These are phyloP conservation scores for Calocera viscosa DNA, from an alignment of 768 basidiomycete genomes.

Conservation along the genomic window DNA sequence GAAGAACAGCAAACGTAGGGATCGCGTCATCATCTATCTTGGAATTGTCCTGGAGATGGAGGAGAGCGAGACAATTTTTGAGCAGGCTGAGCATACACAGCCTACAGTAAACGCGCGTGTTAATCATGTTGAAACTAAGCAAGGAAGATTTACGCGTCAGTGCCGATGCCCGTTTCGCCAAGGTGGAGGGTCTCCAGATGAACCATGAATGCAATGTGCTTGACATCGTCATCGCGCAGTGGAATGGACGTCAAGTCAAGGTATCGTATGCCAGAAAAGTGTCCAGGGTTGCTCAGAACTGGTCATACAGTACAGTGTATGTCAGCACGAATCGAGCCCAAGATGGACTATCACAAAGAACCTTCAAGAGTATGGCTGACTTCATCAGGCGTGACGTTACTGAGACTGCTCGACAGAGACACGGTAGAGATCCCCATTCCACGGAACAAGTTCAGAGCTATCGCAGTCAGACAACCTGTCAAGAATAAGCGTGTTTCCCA, in stretches of 20 bases:
- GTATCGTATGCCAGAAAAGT: not conserved
- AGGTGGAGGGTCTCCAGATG: not conserved
- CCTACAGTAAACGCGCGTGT: not conserved
- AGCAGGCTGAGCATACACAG: not conserved
- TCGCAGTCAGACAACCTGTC: not conserved
- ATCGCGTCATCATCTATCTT: not conserved
- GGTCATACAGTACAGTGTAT: too few relatives aligned
- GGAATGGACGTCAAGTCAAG: not conserved
- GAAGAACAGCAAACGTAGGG: not conserved
- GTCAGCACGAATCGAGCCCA: too few relatives aligned
- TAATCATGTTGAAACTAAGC: not conserved
- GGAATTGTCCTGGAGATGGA: not conserved
- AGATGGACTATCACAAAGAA: not conserved
- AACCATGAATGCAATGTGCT: not conserved
- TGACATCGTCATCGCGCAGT: not conserved
- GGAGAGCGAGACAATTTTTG: not conserved
- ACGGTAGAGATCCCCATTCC: not conserved
- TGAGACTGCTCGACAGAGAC: not conserved
- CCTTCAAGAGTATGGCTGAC: not conserved
- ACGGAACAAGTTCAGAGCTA: not conserved
- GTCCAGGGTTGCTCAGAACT: not conserved
- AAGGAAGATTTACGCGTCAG: not conserved
- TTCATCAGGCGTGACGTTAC: not conserved
- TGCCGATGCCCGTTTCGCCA: not conserved
- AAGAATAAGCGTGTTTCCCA: not conserved